Evolutionary conservation across 1,284 basidiomycete genomes (phyloP), one percentile per base, ranked within the genome.

Genomic region (Sparassis latifolia): DNA sequence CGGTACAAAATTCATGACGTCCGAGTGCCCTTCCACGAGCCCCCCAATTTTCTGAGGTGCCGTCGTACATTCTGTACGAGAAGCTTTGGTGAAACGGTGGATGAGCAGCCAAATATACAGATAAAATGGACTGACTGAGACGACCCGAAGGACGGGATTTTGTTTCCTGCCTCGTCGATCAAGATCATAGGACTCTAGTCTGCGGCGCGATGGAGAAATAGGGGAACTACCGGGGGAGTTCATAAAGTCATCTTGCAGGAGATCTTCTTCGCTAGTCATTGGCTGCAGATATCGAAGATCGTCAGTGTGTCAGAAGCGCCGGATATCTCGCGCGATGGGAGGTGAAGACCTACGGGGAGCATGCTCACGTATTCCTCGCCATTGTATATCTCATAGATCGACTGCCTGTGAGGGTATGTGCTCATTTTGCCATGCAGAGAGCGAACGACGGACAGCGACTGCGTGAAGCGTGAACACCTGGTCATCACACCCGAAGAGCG

Each of bases 191-290:
- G 20, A 20, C 20, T 20, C 20, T 20, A 20, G 20, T 20, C 20
- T 20, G 20, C 20, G 20, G 20, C 20, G 1, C 20, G 20, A 20
- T 20, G 20, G 20, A 20, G 20, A 20, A 20, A 20, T 20, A 20
- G 20, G 20, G 20, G 20, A 20, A 20, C 20, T 20, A 20, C 20
- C 20, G 20, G 20, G 20, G 20, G 53, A 45, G 38, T 56, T 51
- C 50, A 59, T 52, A 29, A 63, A 40, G 20, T 61, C 51, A 31
- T 64, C 61, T 50, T 65, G 64, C 30, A 65, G 44, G 10, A 66
- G 49, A 45, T 66, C 64, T 45, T 66, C 64, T 50, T 66, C 62
- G 3, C 63, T 62, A 2, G 59, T 57, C 64, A 66, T 66, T 1
- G 61, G 62, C 64, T 66, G 50, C 32, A 42, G n/a, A 7, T 35